Conservation (phyloP, 2,329 filamentous ascomycete species). For the Venturia oleaginea region DNA sequence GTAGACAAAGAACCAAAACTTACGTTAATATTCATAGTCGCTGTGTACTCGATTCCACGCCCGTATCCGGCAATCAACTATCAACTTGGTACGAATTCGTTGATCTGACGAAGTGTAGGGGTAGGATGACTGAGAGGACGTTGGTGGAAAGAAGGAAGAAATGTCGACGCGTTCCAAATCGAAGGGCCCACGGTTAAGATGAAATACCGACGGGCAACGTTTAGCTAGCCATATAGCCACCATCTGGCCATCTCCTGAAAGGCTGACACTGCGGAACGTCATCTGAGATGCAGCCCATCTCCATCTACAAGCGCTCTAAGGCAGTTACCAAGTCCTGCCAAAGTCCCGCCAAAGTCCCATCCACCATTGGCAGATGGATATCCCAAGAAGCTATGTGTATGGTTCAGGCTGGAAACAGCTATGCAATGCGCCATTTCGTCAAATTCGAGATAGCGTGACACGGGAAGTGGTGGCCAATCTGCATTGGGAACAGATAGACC, state of each 20-base stretch:
- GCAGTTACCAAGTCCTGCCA: not conserved
- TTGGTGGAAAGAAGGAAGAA: not conserved
- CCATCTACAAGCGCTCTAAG: not conserved
- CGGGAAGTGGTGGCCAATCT: not conserved
- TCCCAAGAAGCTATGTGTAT: not conserved
- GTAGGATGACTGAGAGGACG: not conserved
- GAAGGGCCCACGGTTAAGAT: not conserved
- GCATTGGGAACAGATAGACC: not conserved
- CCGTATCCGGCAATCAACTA: not conserved
- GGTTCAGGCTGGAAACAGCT: not conserved
- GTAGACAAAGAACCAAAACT: not conserved
- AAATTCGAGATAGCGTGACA: not conserved
- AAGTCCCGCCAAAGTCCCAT: not conserved
- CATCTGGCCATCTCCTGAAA: not conserved
- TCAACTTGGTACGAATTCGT: not conserved
- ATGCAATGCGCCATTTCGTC: not conserved
- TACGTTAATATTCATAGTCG: slow-evolving; percentile 4
- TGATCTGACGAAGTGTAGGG: not conserved
- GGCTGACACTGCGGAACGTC: not conserved
- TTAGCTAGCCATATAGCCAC: not conserved
- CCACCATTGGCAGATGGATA: not conserved
- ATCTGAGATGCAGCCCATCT: not conserved
- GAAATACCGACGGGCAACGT: not conserved
- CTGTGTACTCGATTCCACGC: not conserved
- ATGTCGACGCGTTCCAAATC: not conserved